phyloP scores from a whole-genome alignment of 1,284 basidiomycete species.

The Naganishia liquefaciens region DNA sequence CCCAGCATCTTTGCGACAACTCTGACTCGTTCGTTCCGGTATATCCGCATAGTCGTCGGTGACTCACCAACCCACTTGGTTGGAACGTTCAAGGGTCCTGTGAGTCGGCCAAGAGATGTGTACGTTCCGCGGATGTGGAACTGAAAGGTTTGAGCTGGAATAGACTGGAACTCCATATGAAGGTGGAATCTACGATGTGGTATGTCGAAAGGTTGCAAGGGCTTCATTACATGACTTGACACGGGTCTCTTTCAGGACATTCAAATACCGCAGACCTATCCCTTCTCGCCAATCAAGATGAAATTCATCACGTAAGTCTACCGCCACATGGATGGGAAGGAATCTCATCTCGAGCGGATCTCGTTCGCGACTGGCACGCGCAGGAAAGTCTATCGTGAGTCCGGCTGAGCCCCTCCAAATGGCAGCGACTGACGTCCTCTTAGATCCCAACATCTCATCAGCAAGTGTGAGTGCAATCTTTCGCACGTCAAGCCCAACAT shows the following conservation, averaged over 20 bases:
- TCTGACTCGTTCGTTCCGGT: neutral
- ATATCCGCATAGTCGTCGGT: constrained; percentile 63
- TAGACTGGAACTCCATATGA: constrained; percentile 81
- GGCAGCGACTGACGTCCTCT: neutral
- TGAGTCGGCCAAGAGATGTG: constrained; percentile 47
- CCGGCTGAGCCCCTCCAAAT: too few species aligned
- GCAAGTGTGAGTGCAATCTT: constrained; percentile 62
- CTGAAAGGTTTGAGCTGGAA: constrained; percentile 29
- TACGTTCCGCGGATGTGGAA: constrained; percentile 24
- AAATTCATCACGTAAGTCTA: constrained; percentile 76
- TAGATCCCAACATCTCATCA: constrained; percentile 84
- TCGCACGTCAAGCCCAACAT: neutral
- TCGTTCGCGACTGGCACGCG: constrained; percentile 26
- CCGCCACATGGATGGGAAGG: neutral
- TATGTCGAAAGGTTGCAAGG: constrained; percentile 57
- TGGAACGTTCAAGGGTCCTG: constrained; percentile 87
- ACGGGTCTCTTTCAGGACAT: constrained; percentile 68
- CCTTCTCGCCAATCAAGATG: constrained; percentile 98
- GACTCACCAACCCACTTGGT: constrained; percentile 83
- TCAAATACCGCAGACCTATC: constrained; percentile 89
- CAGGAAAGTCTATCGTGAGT: constrained; percentile 80
- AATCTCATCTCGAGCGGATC: neutral
- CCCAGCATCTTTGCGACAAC: neutral
- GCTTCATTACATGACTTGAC: neutral
- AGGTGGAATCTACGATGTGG: constrained; percentile 89